A percentile compares a stretch with the other conserved stretches of the same genome.
Evolutionary conservation across 1,284 basidiomycete genomes (phyloP).

Genomic region (Garcileccinum viscosum): DNA sequence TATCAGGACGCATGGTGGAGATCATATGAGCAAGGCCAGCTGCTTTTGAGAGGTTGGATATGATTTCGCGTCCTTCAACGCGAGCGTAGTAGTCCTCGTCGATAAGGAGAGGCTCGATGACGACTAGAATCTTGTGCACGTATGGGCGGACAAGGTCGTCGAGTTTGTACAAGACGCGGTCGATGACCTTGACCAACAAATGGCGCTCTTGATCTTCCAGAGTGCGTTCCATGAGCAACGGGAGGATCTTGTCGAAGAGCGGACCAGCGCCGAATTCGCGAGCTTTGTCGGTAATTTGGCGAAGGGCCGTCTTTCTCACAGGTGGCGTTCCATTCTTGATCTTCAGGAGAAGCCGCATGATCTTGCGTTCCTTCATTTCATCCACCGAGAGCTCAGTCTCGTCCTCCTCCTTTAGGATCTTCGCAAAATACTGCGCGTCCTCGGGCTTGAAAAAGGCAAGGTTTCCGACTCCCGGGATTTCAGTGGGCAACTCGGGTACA

Average conservation of each 20-base stretch:
- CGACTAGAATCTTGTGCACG: conserved; percentile 99
- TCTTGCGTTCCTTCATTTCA: conserved; percentile 99
- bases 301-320: conserved; percentile 95
- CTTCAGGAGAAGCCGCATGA: conserved; percentile 99
- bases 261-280: conserved; percentile 98
- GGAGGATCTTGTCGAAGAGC: conserved; percentile 99
- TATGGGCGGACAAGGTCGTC: conserved; percentile 99
- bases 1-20: conserved; percentile 99
- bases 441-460: conserved; percentile 98
- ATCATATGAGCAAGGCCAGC: conserved; percentile 99
- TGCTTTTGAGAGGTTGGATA: conserved; percentile 98
- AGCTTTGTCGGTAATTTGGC: conserved; percentile 99
- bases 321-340: conserved; percentile 99
- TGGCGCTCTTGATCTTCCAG: conserved; percentile 99
- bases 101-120: conserved; percentile 98
- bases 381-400: conserved; percentile 96
- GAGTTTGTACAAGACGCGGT: conserved; percentile 98
- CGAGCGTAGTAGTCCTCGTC: conserved; percentile 99
- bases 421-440: conserved; percentile 97
- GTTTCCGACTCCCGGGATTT: conserved; percentile 97
- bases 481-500: conserved; percentile 94
- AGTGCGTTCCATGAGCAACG: conserved; percentile 98
- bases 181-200: conserved; percentile 98
- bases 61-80: conserved; percentile 99
- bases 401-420: conserved; percentile 94